Evolutionary conservation across 2,329 filamentous ascomycete genomes (phyloP), one percentile per base, ranked within the genome.

Genomic region (Penicillium sp.): DNA sequence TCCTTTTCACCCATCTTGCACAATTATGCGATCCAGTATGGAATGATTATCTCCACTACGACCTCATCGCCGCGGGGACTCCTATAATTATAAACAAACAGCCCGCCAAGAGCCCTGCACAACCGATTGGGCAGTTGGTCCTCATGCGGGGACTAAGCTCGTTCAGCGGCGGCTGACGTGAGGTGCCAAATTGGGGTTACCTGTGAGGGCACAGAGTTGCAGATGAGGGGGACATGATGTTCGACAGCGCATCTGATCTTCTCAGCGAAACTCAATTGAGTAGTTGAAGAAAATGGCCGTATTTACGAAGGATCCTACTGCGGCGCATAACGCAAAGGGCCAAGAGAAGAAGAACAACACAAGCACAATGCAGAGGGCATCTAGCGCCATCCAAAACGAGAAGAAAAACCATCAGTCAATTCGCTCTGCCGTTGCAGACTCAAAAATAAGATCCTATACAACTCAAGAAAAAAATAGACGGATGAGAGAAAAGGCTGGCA

Each of bases 361-460:
- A 40, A 59, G 24, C 60, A 45, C 26, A 35, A 60, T 64, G 56
- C 59, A 49, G 28, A 45, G 49, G 38, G 42, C 53, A 61, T 61
- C 37, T 40, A 54, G 50, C 58, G 38, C 50, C 53, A 38, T 53
- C 51, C 22, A 26, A 13, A 33, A 51, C 40, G 58, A 26, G 59
- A 53, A 56, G 59, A 56, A 51, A 60, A 60, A 30, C 19, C 30
- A 61, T 37, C 56, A 59, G 54, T 61, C 40, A 53, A 60, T 60
- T 69, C 60, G 64, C 60, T 64, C 58, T 63, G 55, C 54, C 56
- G 28, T 56, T 49, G 61, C 51, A 59, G 57, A 57, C 42, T 58
- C 56, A 57, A 51, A 51, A 49, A 49, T n/a, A 35, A 61, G 28
- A 53, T 49, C 61, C 60, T 68, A 62, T 69, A 65, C 67, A 67